A percentile compares a stretch with the other conserved stretches of the same genome.
These are phyloP conservation scores for Lathyrus sativus DNA, from an alignment of 306 rosid species.

Conservation along the genomic window DNA sequence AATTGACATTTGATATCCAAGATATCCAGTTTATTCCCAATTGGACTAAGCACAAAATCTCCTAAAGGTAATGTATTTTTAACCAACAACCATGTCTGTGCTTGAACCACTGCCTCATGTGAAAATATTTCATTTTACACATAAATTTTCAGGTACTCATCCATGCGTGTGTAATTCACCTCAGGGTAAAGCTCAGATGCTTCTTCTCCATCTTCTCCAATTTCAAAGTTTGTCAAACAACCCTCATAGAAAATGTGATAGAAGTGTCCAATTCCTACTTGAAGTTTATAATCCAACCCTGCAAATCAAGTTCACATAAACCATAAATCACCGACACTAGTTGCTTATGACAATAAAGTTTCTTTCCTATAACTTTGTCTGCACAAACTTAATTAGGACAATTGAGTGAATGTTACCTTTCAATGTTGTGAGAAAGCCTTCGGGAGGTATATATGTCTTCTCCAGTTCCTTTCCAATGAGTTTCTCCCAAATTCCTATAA, in stretches of 20 bases:
- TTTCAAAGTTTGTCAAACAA: constrained; percentile 70
- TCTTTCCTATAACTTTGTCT: constrained; percentile 1
- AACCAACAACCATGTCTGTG: constrained; percentile 1
- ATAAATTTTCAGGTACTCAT: constrained; percentile 59
- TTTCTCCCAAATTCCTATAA: constrained; percentile 72
- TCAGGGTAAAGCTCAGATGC: constrained; percentile 84
- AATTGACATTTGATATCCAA: constrained; percentile 25
- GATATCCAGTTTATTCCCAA: constrained; percentile 15
- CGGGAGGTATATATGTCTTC: constrained; percentile 48
- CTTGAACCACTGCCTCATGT: constrained; percentile 21
- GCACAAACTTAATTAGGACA: neutral
- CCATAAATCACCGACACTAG: constrained; percentile 1
- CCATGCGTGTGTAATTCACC: constrained; percentile 71
- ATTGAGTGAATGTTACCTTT: constrained; percentile 50
- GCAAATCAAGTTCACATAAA: constrained; percentile 31
- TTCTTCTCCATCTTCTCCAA: constrained; percentile 73
- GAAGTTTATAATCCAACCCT: constrained; percentile 59
- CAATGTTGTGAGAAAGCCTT: constrained; percentile 62
- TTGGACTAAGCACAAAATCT: constrained; percentile 30
- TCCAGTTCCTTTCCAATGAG: constrained; percentile 54
- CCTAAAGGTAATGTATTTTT: constrained; percentile 13
- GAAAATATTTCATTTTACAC: constrained; percentile 31
- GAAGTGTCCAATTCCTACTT: constrained; percentile 67
- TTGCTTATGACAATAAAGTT: neutral
- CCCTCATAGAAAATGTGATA: constrained; percentile 79